Evolutionary conservation across 1,284 basidiomycete species (phyloP), one percentile per base, ranked within the genome.

Genomic region (Cutaneotrichosporon mucoides): DNA sequence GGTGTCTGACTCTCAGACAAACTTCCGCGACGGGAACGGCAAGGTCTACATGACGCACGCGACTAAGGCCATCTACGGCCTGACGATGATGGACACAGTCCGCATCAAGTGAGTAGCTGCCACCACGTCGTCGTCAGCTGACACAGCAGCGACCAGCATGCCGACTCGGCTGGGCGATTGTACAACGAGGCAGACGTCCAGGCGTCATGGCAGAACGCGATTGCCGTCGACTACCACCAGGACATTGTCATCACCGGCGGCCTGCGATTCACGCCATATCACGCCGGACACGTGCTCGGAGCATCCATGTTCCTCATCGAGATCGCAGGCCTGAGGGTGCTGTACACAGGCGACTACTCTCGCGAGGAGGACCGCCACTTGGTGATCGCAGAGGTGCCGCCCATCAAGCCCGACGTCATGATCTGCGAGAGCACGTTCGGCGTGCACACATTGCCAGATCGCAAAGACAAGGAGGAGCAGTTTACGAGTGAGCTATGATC

Each of bases 1-100:
- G 7, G n/a, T 24, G 7, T 15, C 52, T 64, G n/a, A 60, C 55
- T 3, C 60, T 24, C 69, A 96, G 92, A 97, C 93, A 13, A 96
- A 95, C 73, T 97, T 97, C 76, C 84, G 85, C 71, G 92, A 96
- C 69, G 93, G 93, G 1, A 90, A 90, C 66, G 93, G 93, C 36
- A 95, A 95, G 71, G 91, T 99, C 38, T 99, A 98, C 81, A 99
- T 99, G 95, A 98, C 96, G 0, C 94, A 97, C 79, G 94, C 95
- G 1, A 99, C 95, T 7, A 99, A 99, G 76, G 95, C 94, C 10
- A 86, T 99, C 59, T 95, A 98, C 80, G 92, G 95, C 62, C 92
- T 97, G 76, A 92, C 98, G 82, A 99, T 99, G 95, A 92, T 95
- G 77, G 95, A 99, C 76, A 97, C 92, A 75, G 90, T 98, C 63